Evolutionary conservation across 2,329 filamentous ascomycete species (phyloP), one percentile per base, ranked within the genome.

Genomic region (Fusarium sp.): DNA sequence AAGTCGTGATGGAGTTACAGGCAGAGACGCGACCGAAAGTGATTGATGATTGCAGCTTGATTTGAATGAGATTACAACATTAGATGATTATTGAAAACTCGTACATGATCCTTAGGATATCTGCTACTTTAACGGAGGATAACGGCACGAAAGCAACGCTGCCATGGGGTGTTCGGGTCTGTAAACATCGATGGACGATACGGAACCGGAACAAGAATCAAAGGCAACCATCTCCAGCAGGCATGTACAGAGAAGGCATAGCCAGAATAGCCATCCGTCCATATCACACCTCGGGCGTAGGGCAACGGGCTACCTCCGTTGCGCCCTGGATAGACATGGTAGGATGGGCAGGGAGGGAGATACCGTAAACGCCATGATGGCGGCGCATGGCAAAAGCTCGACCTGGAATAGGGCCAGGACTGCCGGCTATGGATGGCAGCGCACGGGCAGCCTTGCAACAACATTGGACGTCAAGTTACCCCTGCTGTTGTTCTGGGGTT

Each of bases 231-330:
- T 27, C 45, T 34, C 42, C 24, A 52, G 47, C 18, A 29, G 18
- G 47, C 47, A 50, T 50, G 16, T 50, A 27, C 45, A 52, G 47
- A 40, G 52, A 29, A 56, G 29, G 37, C 11, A 58, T 42, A 24
- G 38, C 20, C 38, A 62, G 20, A 38, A 57, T 38, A 54, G 47
- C 64, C 74, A 68, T 73, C 40, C 35, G 67, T 70, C 35, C 67
- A 73, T 66, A 58, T 35, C 27, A 50, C 58, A 27, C 47, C 57
- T 77, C 75, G 76, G 76, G 45, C 68, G 66, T 72, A 78, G 71
- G 76, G 72, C 66, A 66, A 29, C 34, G 22, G 42, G 13, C 31
- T 29, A 54, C 59, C 45, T 61, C 72, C 71, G 62, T 70, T 67
- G 16, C 27, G 34, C 42, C 42, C 47, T 74, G 35, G 56, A 22